Evolutionary conservation across 495 filamentous ascomycete genomes (phyloP).

Genomic region (Acidiella bohemica): DNA sequence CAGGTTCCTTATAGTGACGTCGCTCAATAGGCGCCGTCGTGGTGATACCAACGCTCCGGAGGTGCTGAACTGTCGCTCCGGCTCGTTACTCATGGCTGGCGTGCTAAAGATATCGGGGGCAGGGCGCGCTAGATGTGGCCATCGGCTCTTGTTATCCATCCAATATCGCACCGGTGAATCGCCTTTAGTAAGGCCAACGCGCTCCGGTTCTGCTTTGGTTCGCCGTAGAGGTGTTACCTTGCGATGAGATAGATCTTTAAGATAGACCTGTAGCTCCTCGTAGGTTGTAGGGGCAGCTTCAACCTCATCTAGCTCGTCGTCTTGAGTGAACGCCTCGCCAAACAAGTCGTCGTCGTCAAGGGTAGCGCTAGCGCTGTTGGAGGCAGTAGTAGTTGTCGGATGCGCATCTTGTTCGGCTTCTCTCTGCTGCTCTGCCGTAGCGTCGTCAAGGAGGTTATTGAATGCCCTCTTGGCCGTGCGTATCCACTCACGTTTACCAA

Average conservation of each 20-base stretch:
- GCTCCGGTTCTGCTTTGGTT: neutral
- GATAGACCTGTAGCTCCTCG: too few relatives aligned
- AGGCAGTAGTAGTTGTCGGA: neutral
- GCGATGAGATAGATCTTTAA: too few relatives aligned
- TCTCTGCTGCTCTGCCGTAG: neutral
- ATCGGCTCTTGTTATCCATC: neutral
- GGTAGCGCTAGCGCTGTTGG: neutral
- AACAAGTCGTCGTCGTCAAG: too few relatives aligned
- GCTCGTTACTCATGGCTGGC: constrained; percentile 6
- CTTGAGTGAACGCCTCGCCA: too few relatives aligned
- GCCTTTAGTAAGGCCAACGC: neutral
- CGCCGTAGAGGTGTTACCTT: too few relatives aligned
- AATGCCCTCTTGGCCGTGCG: neutral
- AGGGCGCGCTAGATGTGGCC: neutral
- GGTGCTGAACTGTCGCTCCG: constrained; percentile 9
- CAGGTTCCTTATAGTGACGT: too few relatives aligned
- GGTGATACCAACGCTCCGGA: neutral
- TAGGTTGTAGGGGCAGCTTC: too few relatives aligned
- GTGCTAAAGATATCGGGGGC: constrained; percentile 3
- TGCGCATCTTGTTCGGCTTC: neutral
- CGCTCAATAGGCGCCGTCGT: too few relatives aligned
- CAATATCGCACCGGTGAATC: constrained; percentile 4
- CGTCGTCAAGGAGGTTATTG: too few relatives aligned
- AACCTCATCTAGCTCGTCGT: too few relatives aligned
- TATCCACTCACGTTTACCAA: constrained; percentile 1